phyloP scores from a whole-genome alignment of 176 grass and related monocot genomes.

The Aegilops longissima region DNA sequence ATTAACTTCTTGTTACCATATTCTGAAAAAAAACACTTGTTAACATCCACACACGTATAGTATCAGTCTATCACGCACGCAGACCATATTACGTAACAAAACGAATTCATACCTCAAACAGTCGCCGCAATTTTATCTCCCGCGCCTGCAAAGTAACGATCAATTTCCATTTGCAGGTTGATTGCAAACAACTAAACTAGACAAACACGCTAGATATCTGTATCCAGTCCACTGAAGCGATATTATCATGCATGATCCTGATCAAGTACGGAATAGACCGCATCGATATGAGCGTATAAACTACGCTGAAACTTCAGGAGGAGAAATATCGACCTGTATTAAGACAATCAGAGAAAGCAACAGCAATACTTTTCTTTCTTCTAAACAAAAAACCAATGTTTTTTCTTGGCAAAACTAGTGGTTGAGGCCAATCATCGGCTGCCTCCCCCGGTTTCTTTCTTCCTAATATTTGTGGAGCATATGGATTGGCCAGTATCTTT shows the following conservation, averaged over 20 bases:
- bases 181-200: background rate
- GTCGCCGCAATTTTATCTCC: too few relatives aligned
- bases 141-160: too few relatives aligned
- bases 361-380: background rate
- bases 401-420: background rate
- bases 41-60: too few relatives aligned
- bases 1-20: too few relatives aligned
- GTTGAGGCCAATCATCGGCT: constrained; percentile 28
- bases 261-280: background rate
- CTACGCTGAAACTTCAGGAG: background rate
- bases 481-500: background rate
- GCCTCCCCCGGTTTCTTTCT: background rate
- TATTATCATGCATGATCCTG: background rate
- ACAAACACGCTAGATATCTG: background rate
- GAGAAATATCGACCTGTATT: background rate
- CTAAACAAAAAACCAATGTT: background rate
- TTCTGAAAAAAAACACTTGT: too few relatives aligned
- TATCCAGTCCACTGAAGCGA: background rate
- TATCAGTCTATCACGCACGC: too few relatives aligned
- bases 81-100: too few relatives aligned
- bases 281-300: background rate
- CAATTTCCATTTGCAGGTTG: background rate
- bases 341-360: background rate
- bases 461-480: background rate
- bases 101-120: too few relatives aligned